Conservation (phyloP, 139 green algal genomes). For the Picochlorum sp. region DNA sequence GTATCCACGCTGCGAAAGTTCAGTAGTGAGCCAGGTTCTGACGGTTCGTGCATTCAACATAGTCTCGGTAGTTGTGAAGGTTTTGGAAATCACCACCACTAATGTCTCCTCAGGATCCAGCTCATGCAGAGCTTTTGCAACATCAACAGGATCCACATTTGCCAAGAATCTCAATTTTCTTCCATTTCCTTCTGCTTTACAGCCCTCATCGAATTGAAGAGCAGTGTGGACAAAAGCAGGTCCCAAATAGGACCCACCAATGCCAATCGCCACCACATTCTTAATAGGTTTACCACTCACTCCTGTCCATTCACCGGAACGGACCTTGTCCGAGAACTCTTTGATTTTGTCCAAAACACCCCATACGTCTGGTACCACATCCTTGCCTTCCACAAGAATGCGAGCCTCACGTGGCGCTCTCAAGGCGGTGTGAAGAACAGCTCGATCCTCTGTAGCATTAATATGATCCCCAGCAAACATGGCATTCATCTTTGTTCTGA, state of each 20-base stretch:
- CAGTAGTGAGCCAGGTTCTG: conserved; percentile 67
- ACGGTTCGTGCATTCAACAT: conserved; percentile 99
- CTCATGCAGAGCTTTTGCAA: conserved; percentile 78
- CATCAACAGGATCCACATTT: conserved; percentile 98
- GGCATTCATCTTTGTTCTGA: conserved; percentile 89
- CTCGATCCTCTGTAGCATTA: conserved; percentile 90
- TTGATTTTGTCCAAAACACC: conserved; percentile 99
- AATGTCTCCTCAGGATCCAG: conserved; percentile 85
- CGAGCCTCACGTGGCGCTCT: conserved; percentile 65
- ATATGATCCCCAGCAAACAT: conserved; percentile 97
- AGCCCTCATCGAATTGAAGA: conserved; percentile 55
- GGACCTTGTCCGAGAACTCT: conserved; percentile 59
- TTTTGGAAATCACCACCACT: conserved; percentile 95
- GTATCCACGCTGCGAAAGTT: conserved; percentile 46
- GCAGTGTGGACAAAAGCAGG: conserved; percentile 98
- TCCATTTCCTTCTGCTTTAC: conserved; percentile 31
- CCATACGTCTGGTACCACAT: conserved; percentile 94
- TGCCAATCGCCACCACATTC: conserved; percentile 93
- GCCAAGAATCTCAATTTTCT: conserved; percentile 90
- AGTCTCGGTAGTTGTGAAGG: conserved; percentile 98
- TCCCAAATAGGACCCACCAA: conserved; percentile 95
- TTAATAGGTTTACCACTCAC: conserved; percentile 91
- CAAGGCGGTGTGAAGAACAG: conserved; percentile 94
- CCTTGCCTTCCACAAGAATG: conserved; percentile 19
- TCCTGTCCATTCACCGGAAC: conserved; percentile 78